Evolutionary conservation across 108 stramenopile genomes (phyloP).

Genomic region (Asterionellopsis glacialis): DNA sequence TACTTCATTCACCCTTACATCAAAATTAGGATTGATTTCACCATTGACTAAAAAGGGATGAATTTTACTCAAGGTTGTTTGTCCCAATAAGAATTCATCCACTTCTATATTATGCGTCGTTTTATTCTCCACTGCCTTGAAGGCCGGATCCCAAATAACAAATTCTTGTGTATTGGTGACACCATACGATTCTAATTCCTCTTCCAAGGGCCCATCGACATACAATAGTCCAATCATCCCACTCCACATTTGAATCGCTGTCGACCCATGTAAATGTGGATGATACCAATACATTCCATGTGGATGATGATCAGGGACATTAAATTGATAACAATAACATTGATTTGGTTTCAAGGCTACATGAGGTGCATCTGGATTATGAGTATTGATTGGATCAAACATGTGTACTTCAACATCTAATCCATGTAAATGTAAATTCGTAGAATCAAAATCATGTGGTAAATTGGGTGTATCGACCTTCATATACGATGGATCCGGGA

Average conservation of each 20-base stretch:
- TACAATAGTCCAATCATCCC: conserved; percentile 41
- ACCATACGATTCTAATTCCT: conserved; percentile 25
- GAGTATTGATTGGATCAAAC: conserved; percentile 48
- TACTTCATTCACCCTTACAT: conserved; percentile 10
- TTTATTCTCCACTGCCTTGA: conserved; percentile 10
- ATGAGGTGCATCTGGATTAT: conserved; percentile 31
- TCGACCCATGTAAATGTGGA: conserved; percentile 43
- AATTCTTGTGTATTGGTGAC: conserved; percentile 27
- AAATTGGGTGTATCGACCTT: conserved; percentile 31
- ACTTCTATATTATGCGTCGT: conserved; percentile 33
- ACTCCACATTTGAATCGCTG: conserved; percentile 42
- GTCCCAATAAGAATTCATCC: conserved; percentile 36
- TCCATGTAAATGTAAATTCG: conserved; percentile 44
- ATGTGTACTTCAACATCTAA: conserved; percentile 44
- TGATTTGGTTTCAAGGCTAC: conserved; percentile 31
- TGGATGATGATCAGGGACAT: conserved; percentile 44
- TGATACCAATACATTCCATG: conserved; percentile 50
- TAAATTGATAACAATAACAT: conserved; percentile 43
- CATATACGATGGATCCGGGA: conserved; percentile 19
- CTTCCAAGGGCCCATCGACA: conserved; percentile 22
- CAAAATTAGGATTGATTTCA: conserved; percentile 21
- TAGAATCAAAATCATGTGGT: conserved; percentile 36
- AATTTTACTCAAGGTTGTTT: conserved; percentile 38
- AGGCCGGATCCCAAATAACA: conserved; percentile 41
- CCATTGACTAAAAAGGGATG: conserved; percentile 46